Evolutionary conservation across 2,329 filamentous ascomycete species (phyloP).

Genomic region (Aspergillus sp.): DNA sequence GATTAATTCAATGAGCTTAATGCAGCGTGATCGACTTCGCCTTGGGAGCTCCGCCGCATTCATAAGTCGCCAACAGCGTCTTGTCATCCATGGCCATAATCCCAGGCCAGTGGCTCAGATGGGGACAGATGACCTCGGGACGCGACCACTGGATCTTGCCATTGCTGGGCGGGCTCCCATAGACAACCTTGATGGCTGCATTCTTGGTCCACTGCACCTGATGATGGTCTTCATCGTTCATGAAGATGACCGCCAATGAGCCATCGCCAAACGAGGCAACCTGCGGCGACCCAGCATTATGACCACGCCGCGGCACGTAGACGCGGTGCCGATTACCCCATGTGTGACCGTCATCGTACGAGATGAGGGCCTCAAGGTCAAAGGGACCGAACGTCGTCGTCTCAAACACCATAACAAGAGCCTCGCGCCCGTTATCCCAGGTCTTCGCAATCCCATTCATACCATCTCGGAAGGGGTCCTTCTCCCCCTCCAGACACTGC

Average conservation of each 20-base stretch:
- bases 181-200: slow-evolving; percentile 44
- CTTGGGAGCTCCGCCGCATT: slow-evolving; percentile 26
- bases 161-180: slow-evolving; percentile 31
- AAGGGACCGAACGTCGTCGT: slow-evolving; percentile 45
- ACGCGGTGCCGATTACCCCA: slow-evolving; percentile 45
- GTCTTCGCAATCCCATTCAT: slow-evolving; percentile 48
- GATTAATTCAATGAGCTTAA: background rate
- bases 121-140: slow-evolving; percentile 31
- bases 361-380: slow-evolving; percentile 47
- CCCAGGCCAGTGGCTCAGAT: slow-evolving; percentile 42
- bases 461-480: slow-evolving; percentile 35
- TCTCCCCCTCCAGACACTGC: slow-evolving; percentile 41
- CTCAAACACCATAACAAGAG: slow-evolving; percentile 49
- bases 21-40: slow-evolving; percentile 23
- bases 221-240: slow-evolving; percentile 47
- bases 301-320: slow-evolving; percentile 38
- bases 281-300: slow-evolving; percentile 48
- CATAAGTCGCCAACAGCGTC: slow-evolving; percentile 29
- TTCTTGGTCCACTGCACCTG: slow-evolving; percentile 40
- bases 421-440: slow-evolving; percentile 32
- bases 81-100: slow-evolving; percentile 29
- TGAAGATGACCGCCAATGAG: slow-evolving; percentile 47
- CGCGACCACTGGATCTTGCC: slow-evolving; percentile 37
- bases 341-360: slow-evolving; percentile 45
- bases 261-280: slow-evolving; percentile 43